A percentile compares a stretch with the other conserved stretches of the same genome.
Conservation (phyloP, 2,329 filamentous ascomycete genomes). For the Ascochyta rabiei region DNA sequence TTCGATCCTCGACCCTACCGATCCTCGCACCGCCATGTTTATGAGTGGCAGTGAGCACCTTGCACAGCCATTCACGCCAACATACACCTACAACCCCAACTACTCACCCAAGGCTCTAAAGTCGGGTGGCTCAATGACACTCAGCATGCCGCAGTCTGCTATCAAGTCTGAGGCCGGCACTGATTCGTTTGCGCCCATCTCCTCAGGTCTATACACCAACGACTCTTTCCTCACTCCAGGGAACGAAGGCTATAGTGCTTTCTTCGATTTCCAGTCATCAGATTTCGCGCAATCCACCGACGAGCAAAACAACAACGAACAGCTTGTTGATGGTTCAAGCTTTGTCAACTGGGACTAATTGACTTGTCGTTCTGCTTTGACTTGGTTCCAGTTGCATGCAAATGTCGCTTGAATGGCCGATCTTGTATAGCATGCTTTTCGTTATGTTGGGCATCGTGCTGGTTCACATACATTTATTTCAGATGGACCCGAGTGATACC, state of each 20-base stretch:
- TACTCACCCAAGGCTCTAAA: constrained; percentile 38
- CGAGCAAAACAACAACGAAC: constrained; percentile 24
- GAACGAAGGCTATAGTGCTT: constrained; percentile 27
- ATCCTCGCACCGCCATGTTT: constrained; percentile 53
- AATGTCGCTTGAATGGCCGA: neutral
- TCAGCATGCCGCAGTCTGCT: constrained; percentile 46
- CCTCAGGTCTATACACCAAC: constrained; percentile 29
- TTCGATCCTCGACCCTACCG: constrained; percentile 51
- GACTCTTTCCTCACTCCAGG: constrained; percentile 30
- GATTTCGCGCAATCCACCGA: constrained; percentile 24
- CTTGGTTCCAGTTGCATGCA: neutral
- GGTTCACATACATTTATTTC: constrained; percentile 12
- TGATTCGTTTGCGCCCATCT: constrained; percentile 25
- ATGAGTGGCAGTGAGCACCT: constrained; percentile 54
- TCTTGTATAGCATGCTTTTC: constrained; percentile 4
- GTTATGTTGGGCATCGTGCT: constrained; percentile 7
- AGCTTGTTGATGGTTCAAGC: constrained; percentile 26
- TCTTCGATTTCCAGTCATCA: constrained; percentile 29
- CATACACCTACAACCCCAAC: constrained; percentile 56
- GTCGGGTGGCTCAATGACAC: constrained; percentile 14
- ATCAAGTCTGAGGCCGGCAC: constrained; percentile 29
- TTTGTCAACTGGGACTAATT: constrained; percentile 35
- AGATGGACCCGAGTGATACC: constrained; percentile 11
- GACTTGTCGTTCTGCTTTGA: neutral
- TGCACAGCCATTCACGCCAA: constrained; percentile 47